Base-by-base conservation (phyloP, 78 protist genomes). In the Dictyostelium intermedium region DNA sequence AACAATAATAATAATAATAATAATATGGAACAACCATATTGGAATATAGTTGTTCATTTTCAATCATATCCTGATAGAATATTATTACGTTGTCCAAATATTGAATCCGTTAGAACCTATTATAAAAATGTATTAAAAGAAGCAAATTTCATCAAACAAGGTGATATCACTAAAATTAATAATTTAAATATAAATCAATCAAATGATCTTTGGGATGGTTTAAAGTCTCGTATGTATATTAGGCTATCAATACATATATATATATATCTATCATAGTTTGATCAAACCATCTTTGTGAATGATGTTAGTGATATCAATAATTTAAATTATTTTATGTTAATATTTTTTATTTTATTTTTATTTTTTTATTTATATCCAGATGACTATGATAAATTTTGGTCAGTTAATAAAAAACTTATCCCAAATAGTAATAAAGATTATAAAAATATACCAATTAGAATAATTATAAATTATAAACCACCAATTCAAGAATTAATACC, bases 191-290 rank as follows among this genome's bases (percentile, higher is more conserved):
- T 89, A 18, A 89, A 80, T 66, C 94, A 89, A 89, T 41, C 94
- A 14, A 89, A 89, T 80, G 94, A 89, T 27, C 82, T 89, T 11
- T 89, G 94, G 94, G 94, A 89, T 89, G 94, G 94, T 32, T 47
- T 89, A 63, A 89, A 41, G 80, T 47, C 37, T 23, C 94, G 94
- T 89, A 89, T 5, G 93, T 87, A 61, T 47, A 53, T 45, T 73
- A 73, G n/a, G n/a, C 10, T 73, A 35, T 37, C 10, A 30, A 27
- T 27, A 30, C 13, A 8, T 20, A n/a, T 25, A 8, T 16, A 7
- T 72, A 27, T 34, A 70, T n/a, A 72, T 72, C 20, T 10, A 69
- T 10, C 92, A 83, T 76, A 79, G 3, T n/a, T n/a, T n/a, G n/a
- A n/a, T n/a, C n/a, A n/a, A n/a, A n/a, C n/a, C n/a, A n/a, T n/a